A percentile compares a stretch with the other conserved stretches of the same genome.
Evolutionary conservation across 2,329 filamentous ascomycete species (phyloP).

Genomic region (Aspergillus luchuensis): DNA sequence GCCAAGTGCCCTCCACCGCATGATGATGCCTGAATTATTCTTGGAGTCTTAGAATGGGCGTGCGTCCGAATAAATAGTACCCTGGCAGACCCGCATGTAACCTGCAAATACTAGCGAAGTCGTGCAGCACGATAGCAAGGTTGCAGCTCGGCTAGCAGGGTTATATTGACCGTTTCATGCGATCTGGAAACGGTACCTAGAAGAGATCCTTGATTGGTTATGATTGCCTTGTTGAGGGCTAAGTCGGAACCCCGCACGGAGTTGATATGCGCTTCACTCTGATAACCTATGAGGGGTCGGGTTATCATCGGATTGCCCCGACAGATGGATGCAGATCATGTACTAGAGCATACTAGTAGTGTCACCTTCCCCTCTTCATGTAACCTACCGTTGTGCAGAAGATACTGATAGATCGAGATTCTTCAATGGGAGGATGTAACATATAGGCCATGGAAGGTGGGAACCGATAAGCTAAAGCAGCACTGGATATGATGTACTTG

Average conservation of each 20-base stretch:
- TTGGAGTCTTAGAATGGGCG: background rate
- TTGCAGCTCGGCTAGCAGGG: background rate
- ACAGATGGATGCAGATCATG: background rate
- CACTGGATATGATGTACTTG: too few species aligned
- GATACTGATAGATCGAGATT: too few species aligned
- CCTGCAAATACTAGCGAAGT: background rate
- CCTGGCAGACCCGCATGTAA: background rate
- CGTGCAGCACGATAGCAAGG: background rate
- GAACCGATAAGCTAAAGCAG: too few species aligned
- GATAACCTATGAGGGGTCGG: background rate
- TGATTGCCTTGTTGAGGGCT: background rate
- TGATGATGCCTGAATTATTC: background rate
- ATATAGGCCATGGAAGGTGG: too few species aligned
- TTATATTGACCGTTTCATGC: background rate
- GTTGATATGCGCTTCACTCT: background rate
- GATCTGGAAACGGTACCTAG: background rate
- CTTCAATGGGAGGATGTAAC: too few species aligned
- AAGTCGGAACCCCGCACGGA: background rate
- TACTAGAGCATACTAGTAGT: background rate
- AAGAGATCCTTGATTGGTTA: background rate
- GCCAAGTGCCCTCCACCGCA: background rate
- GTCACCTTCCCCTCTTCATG: constrained; percentile 5
- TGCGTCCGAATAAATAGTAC: background rate
- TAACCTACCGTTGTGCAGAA: background rate
- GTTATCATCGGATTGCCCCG: background rate